Conservation (phyloP, 2,329 filamentous ascomycete species). For the Aspergillus calidoustus region DNA sequence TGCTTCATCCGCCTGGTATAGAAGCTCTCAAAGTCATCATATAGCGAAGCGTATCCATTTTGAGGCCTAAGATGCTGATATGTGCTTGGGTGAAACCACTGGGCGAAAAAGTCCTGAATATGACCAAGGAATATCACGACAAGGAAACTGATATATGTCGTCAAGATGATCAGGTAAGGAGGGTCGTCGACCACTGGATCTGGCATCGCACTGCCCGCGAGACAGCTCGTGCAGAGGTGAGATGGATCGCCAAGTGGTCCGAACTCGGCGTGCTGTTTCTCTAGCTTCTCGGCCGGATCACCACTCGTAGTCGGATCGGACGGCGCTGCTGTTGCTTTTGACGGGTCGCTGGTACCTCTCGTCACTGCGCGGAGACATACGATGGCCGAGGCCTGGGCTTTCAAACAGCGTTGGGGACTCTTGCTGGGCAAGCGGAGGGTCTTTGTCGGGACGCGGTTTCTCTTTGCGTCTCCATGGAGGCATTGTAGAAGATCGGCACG, state of each 20-base stretch:
- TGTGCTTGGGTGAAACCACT: slow-evolving; percentile 80
- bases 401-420: slow-evolving; percentile 8
- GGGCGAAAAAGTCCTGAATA: slow-evolving; percentile 91
- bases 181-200: slow-evolving; percentile 88
- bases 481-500: slow-evolving; percentile 17
- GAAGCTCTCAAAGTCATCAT: slow-evolving; percentile 97
- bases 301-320: slow-evolving; percentile 40
- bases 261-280: slow-evolving; percentile 82
- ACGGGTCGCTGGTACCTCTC: slow-evolving; percentile 16
- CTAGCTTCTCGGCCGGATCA: slow-evolving; percentile 72
- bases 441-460: slow-evolving; percentile 18
- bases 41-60: slow-evolving; percentile 89
- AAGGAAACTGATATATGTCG: slow-evolving; percentile 94
- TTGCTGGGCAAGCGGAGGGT: slow-evolving; percentile 11
- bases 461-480: slow-evolving; percentile 30
- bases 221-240: slow-evolving; percentile 84
- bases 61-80: slow-evolving; percentile 78
- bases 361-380: slow-evolving; percentile 26
- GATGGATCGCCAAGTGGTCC: slow-evolving; percentile 76
- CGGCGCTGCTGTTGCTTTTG: slow-evolving; percentile 1
- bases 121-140: slow-evolving; percentile 92
- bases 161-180: slow-evolving; percentile 89
- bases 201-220: slow-evolving; percentile 74
- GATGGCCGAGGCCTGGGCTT: slow-evolving; percentile 16
- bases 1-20: slow-evolving; percentile 88